Evolutionary conservation across 257 asterid genomes (phyloP).

Genomic region (Capsicum pubescens): DNA sequence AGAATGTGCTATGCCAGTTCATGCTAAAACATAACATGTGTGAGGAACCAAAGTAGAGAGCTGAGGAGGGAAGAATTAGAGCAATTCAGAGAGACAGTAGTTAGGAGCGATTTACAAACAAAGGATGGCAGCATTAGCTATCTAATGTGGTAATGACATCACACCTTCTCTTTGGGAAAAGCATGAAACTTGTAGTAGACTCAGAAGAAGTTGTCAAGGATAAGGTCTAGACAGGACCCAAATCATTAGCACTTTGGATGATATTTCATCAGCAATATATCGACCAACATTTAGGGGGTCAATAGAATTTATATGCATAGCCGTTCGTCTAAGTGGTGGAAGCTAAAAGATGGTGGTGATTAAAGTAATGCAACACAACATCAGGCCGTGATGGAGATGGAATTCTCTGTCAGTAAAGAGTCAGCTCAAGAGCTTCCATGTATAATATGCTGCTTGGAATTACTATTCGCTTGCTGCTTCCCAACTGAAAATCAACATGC

Average conservation of each 20-base stretch:
- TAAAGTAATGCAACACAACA: background rate
- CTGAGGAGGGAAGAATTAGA: background rate
- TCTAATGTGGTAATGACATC: background rate
- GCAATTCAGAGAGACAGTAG: background rate
- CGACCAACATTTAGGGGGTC: background rate
- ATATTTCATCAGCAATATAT: background rate
- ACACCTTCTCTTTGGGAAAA: constrained; percentile 12
- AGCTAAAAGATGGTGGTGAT: background rate
- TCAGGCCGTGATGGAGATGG: background rate
- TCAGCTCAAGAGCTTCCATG: background rate
- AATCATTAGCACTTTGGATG: background rate
- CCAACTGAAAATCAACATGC: constrained; percentile 7
- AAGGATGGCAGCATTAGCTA: background rate
- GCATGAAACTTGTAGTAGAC: background rate
- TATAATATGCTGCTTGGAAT: background rate
- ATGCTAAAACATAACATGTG: background rate
- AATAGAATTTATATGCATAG: background rate
- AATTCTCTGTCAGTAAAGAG: background rate
- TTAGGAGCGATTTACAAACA: background rate
- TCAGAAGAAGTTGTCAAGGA: background rate
- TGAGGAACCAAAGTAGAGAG: constrained; percentile 14
- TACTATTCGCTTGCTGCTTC: background rate
- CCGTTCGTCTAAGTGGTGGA: background rate
- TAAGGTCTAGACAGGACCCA: background rate
- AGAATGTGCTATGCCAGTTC: constrained; percentile 4